These are phyloP conservation scores for Vaccinium myrtillus DNA, from an alignment of 148 eudicot species.

Conservation along the genomic window DNA sequence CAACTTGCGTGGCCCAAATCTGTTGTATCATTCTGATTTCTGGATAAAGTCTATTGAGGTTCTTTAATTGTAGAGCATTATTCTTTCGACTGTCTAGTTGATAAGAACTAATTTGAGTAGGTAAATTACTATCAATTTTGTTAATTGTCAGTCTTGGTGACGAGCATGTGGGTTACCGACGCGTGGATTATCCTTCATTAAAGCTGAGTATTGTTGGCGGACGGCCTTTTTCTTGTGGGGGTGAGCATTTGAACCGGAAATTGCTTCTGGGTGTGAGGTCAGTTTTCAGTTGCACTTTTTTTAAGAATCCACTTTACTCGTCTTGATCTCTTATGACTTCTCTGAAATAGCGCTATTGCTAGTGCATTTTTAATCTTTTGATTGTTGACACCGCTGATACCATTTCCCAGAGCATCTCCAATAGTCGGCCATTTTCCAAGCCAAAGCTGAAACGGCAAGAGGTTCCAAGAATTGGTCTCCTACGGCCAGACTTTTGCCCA, in stretches of 20 bases:
- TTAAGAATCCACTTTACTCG: neutral
- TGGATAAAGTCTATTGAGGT: neutral
- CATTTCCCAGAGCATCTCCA: neutral
- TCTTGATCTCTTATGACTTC: constrained; percentile 9
- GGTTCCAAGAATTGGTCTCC: too few relatives aligned
- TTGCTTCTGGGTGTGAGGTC: constrained; percentile 68
- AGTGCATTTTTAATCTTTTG: neutral
- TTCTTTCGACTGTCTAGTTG: neutral
- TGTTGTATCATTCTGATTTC: neutral
- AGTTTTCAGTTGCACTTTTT: constrained; percentile 11
- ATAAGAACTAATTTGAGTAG: neutral
- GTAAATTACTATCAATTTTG: neutral
- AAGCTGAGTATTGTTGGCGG: constrained; percentile 94
- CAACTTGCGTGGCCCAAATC: neutral
- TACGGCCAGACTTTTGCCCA: neutral
- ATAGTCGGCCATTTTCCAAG: too few relatives aligned
- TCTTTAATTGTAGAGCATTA: neutral
- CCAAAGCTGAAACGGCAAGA: too few relatives aligned
- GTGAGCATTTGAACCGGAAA: constrained; percentile 51
- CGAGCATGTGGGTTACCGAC: constrained; percentile 75
- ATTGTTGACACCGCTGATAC: neutral
- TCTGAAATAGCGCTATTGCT: neutral
- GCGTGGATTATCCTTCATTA: constrained; percentile 58
- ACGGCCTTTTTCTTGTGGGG: constrained; percentile 88
- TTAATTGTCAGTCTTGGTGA: constrained; percentile 65